phyloP scores from a whole-genome alignment of 1,139 yeast species.

The Zygoascus sp. region DNA sequence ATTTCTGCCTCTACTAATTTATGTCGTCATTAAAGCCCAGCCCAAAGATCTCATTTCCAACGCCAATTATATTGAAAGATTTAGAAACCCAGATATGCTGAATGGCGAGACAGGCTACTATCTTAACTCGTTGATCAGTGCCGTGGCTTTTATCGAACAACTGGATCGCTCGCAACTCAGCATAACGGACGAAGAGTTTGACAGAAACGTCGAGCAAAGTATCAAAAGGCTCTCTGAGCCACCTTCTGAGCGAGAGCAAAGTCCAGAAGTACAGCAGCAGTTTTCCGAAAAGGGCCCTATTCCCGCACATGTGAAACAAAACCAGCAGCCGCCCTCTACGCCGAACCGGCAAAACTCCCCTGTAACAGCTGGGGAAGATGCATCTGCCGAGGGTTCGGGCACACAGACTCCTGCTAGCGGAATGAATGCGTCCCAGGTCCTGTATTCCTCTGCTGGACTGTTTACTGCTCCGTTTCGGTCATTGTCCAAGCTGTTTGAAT shows the following conservation, averaged over 20 bases:
- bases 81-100: conserved; percentile 67
- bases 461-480: conserved; percentile 35
- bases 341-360: conserved; percentile 25
- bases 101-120: conserved; percentile 89
- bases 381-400: conserved; percentile 10
- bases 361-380: conserved; percentile 4
- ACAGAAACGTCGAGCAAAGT: conserved; percentile 36
- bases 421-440: conserved; percentile 34
- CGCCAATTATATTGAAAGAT: conserved; percentile 77
- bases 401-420: conserved; percentile 3
- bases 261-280: conserved; percentile 16
- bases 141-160: conserved; percentile 67
- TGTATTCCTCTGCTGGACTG: conserved; percentile 37
- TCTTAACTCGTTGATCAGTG: conserved; percentile 80
- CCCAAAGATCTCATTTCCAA: conserved; percentile 66
- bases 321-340: conserved; percentile 29
- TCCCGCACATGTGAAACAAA: background rate
- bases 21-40: conserved; percentile 67
- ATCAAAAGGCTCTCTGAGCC: conserved; percentile 31
- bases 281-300: background rate
- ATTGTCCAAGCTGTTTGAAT: conserved; percentile 33
- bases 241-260: conserved; percentile 6
- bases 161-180: conserved; percentile 57
- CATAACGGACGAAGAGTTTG: conserved; percentile 58
- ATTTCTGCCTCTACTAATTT: conserved; percentile 80